Percentiles rank a stretch among this genome's conserved stretches.
Conservation (phyloP, 1,139 yeast species). For the Scheffersomyces parashehatae region DNA sequence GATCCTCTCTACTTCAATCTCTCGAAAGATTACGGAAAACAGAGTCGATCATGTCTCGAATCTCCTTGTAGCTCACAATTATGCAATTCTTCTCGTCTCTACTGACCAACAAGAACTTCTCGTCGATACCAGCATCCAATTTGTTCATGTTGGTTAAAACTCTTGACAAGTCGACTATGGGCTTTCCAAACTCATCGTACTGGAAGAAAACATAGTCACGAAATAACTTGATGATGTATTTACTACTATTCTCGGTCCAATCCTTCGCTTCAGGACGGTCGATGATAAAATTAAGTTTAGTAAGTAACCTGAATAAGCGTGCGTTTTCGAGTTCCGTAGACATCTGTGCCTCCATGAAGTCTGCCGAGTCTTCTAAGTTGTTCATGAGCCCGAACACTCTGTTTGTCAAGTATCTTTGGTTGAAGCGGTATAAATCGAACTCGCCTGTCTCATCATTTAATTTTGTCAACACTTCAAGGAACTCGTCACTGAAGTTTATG, state of each 20-base stretch:
- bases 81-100: slow-evolving; percentile 82
- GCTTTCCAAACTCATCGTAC: slow-evolving; percentile 72
- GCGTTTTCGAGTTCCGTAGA: slow-evolving; percentile 84
- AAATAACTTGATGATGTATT: slow-evolving; percentile 75
- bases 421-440: slow-evolving; percentile 12
- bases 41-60: slow-evolving; percentile 71
- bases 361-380: slow-evolving; percentile 58
- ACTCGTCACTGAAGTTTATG: slow-evolving; percentile 23
- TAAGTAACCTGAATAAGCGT: slow-evolving; percentile 75
- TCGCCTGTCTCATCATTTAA: slow-evolving; percentile 7
- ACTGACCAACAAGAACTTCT: slow-evolving; percentile 74
- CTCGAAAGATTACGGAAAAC: slow-evolving; percentile 63
- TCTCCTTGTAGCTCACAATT: slow-evolving; percentile 76
- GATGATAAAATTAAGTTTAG: slow-evolving; percentile 76
- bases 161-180: slow-evolving; percentile 79
- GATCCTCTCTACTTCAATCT: slow-evolving; percentile 7
- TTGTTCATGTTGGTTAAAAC: slow-evolving; percentile 80
- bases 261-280: slow-evolving; percentile 63
- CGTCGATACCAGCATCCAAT: slow-evolving; percentile 90
- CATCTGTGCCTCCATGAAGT: slow-evolving; percentile 66
- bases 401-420: slow-evolving; percentile 29
- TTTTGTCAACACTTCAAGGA: slow-evolving; percentile 12
- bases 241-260: slow-evolving; percentile 78
- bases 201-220: slow-evolving; percentile 87
- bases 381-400: slow-evolving; percentile 50